Conservation (phyloP, 208 protist genomes). For the Phytomonas serpens region DNA sequence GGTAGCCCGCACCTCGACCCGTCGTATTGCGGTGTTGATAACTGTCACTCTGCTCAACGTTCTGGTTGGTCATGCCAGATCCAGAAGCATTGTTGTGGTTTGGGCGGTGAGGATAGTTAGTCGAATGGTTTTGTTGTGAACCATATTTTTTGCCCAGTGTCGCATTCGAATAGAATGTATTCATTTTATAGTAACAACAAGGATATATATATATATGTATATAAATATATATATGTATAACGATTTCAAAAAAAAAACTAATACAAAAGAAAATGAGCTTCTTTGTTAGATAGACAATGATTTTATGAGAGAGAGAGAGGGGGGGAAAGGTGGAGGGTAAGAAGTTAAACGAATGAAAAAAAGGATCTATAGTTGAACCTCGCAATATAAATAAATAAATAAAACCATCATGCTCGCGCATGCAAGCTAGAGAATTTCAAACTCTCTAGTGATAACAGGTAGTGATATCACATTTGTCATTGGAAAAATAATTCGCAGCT, state of each 20-base stretch:
- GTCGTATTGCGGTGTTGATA: neutral
- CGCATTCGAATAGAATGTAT: conserved; percentile 2
- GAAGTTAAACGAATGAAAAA: neutral
- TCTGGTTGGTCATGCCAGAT: neutral
- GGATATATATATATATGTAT: conserved; percentile 4
- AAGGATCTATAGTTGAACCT: neutral
- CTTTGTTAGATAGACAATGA: conserved; percentile 12
- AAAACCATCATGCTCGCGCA: conserved; percentile 2
- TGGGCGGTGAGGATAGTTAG: conserved; percentile 13
- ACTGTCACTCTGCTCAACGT: neutral
- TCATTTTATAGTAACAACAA: conserved; percentile 6
- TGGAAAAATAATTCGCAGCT: neutral
- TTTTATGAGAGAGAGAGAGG: conserved; percentile 3
- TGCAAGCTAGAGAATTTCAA: neutral
- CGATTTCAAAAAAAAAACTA: conserved; percentile 19
- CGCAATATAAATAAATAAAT: conserved; percentile 8
- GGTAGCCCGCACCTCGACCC: conserved; percentile 7
- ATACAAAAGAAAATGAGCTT: conserved; percentile 9
- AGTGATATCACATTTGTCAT: neutral
- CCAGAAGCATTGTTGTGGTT: conserved; percentile 16
- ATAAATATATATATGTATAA: conserved; percentile 6
- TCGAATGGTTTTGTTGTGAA: conserved; percentile 3
- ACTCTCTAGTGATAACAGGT: neutral
- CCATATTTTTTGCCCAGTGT: neutral
- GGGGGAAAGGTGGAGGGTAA: neutral